Evolutionary conservation across 768 basidiomycete genomes (phyloP).

Genomic region (Guyanaporus albipodus): DNA sequence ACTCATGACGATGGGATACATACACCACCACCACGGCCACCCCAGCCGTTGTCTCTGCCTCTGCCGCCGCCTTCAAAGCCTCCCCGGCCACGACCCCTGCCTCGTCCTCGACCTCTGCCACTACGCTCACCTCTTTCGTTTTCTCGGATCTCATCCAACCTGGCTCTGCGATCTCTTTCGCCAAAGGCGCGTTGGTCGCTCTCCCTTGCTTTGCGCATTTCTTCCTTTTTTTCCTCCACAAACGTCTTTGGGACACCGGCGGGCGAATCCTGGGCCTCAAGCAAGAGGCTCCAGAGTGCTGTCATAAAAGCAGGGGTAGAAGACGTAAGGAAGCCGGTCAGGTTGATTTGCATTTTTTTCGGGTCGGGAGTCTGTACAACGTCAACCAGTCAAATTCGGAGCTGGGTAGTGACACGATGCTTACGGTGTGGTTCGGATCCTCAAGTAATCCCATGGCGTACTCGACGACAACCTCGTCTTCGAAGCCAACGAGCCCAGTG

Average conservation of each 20-base stretch:
- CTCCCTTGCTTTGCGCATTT: conserved; percentile 70
- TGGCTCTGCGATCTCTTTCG: conserved; percentile 64
- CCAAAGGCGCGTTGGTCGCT: conserved; percentile 62
- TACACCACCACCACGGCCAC: conserved; percentile 56
- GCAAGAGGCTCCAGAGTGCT: conserved; percentile 83
- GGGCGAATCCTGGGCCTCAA: conserved; percentile 86
- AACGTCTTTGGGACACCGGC: conserved; percentile 89
- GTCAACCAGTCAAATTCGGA: background rate
- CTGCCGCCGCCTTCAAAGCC: conserved; percentile 49
- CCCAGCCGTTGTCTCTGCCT: conserved; percentile 62
- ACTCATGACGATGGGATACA: conserved; percentile 6
- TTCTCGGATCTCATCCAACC: conserved; percentile 66
- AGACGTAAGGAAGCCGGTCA: conserved; percentile 89
- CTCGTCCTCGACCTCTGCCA: conserved; percentile 57
- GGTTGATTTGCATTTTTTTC: conserved; percentile 90
- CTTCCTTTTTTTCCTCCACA: conserved; percentile 88
- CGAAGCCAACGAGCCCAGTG: conserved; percentile 84
- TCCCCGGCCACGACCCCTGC: conserved; percentile 49
- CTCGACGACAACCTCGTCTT: conserved; percentile 96
- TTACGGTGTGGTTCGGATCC: conserved; percentile 76
- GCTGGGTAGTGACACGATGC: conserved; percentile 18
- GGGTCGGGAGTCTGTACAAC: conserved; percentile 75
- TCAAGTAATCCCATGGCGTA: conserved; percentile 95
- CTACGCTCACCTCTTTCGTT: conserved; percentile 45
- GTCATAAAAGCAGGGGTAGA: conserved; percentile 86